These are phyloP conservation scores for Magnolia kwangsiensis DNA, from an alignment of 164 flowering plant genomes.

Conservation along the genomic window DNA sequence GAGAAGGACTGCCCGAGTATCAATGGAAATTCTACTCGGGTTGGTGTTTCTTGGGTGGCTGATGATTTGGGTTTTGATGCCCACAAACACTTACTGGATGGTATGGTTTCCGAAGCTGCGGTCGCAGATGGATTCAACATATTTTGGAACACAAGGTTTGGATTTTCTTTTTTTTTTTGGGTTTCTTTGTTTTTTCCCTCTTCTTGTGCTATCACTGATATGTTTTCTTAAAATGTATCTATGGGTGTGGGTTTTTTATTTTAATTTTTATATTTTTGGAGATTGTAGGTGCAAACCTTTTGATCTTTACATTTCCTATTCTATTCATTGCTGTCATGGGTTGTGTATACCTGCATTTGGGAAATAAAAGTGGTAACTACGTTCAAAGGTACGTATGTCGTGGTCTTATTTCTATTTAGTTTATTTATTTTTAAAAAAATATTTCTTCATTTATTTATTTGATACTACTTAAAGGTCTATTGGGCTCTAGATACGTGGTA, in stretches of 20 bases:
- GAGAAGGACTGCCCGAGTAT: conserved; percentile 12
- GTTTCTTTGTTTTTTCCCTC: neutral
- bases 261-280: conserved; percentile 4
- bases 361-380: conserved; percentile 19
- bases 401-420: neutral
- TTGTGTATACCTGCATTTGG: conserved; percentile 61
- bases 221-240: neutral
- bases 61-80: conserved; percentile 56
- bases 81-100: conserved; percentile 38
- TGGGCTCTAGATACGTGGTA: no score
- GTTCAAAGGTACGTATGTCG: conserved; percentile 24
- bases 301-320: conserved; percentile 54
- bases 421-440: no score
- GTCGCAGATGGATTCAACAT: conserved; percentile 35
- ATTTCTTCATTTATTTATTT: neutral
- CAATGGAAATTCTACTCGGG: conserved; percentile 15
- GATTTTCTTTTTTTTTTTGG: neutral
- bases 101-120: conserved; percentile 40
- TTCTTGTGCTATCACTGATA: neutral
- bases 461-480: neutral
- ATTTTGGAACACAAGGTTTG: conserved; percentile 60
- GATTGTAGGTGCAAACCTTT: conserved; percentile 30
- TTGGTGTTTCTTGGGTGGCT: conserved; percentile 41
- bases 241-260: neutral
- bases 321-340: conserved; percentile 50